phyloP scores from a whole-genome alignment of 2,329 filamentous ascomycete genomes.

The Thelonectria discophora region DNA sequence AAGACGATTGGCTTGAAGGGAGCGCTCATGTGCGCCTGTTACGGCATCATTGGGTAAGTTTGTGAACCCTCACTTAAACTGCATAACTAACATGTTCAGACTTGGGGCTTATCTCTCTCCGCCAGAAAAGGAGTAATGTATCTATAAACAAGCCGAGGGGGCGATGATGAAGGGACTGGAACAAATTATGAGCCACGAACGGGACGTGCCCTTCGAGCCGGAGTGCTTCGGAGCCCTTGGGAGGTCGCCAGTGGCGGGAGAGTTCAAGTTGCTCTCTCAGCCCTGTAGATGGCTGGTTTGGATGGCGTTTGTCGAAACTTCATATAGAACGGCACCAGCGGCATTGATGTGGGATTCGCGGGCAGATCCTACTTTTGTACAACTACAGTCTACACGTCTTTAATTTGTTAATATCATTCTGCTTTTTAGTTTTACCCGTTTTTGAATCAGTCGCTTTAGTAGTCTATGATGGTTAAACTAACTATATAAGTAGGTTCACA shows the following conservation, averaged over 20 bases:
- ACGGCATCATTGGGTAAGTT: constrained; percentile 58
- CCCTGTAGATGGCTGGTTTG: not conserved
- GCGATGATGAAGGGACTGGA: not conserved
- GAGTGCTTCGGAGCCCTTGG: not conserved
- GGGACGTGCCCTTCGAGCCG: not conserved
- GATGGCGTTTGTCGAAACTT: not conserved
- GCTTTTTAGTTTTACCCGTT: not conserved
- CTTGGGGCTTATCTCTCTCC: constrained; percentile 22
- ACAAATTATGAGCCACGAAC: constrained; percentile 5
- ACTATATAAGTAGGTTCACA: too few species aligned
- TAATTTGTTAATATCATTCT: not conserved
- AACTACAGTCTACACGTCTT: not conserved
- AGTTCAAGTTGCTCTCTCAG: not conserved
- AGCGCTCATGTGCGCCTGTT: constrained; percentile 62
- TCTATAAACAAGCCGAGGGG: not conserved
- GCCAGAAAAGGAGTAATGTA: constrained; percentile 9
- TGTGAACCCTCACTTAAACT: not conserved
- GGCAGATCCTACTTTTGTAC: not conserved
- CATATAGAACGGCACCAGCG: not conserved
- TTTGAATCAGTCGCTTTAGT: too few species aligned
- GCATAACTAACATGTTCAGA: constrained; percentile 1
- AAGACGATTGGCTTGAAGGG: constrained; percentile 60
- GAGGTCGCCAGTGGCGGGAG: not conserved
- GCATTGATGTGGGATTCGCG: constrained; percentile 1
- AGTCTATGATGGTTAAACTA: too few species aligned